Evolutionary conservation across 306 rosid genomes (phyloP).

Genomic region (Prunus kanzakura): DNA sequence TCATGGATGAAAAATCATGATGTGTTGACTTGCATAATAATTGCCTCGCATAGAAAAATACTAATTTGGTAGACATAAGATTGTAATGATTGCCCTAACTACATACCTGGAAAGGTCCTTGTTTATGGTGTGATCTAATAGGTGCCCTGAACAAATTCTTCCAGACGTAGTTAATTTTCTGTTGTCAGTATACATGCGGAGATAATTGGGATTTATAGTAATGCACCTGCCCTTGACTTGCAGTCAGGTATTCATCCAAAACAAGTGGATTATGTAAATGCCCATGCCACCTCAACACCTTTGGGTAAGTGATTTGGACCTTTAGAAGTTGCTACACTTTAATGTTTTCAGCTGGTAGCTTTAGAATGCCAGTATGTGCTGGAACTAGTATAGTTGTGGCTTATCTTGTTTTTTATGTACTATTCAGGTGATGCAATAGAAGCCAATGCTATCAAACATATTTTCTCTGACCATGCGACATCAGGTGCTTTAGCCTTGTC

Average conservation of each 20-base stretch:
- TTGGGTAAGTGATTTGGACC: conserved; percentile 52
- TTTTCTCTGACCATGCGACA: conserved; percentile 48
- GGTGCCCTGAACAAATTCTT: background rate
- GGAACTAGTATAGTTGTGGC: conserved; percentile 13
- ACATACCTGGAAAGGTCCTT: background rate
- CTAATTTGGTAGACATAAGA: conserved; percentile 1
- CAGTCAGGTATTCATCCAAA: conserved; percentile 80
- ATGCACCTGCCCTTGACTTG: conserved; percentile 22
- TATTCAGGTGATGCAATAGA: conserved; percentile 74
- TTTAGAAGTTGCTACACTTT: conserved; percentile 20
- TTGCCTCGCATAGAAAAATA: background rate
- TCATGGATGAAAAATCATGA: background rate
- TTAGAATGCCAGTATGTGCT: conserved; percentile 1
- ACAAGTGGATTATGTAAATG: conserved; percentile 83
- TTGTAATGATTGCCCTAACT: conserved; percentile 4
- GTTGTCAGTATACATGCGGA: background rate
- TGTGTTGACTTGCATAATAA: background rate
- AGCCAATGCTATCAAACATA: conserved; percentile 80
- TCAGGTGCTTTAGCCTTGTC: conserved; percentile 76
- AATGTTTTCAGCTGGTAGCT: conserved; percentile 17
- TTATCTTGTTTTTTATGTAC: conserved; percentile 9
- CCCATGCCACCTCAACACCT: conserved; percentile 90
- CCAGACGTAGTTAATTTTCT: background rate
- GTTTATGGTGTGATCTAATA: background rate
- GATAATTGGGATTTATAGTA: background rate